Percentiles rank a stretch among this genome's conserved stretches.
Conservation (phyloP, 257 asterid species). For the Jacaranda copaia region DNA sequence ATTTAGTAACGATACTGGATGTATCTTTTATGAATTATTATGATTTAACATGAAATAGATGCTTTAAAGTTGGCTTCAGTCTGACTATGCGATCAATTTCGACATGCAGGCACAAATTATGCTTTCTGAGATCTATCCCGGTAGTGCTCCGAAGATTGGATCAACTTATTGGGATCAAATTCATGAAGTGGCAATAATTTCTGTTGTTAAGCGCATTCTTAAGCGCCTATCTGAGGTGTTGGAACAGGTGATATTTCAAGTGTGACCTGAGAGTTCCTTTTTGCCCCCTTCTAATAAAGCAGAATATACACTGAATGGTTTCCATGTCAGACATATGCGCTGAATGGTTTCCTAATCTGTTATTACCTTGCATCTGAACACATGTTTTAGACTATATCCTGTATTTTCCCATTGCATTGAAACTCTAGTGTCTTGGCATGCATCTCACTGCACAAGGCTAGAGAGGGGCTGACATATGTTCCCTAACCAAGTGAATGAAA, state of each 20-base stretch:
- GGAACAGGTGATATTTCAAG: conserved; percentile 71
- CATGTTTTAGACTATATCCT: conserved; percentile 30
- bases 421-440: conserved; percentile 29
- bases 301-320: no score
- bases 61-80: conserved; percentile 17
- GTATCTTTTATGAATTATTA: conserved; percentile 7
- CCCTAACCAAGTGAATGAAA: conserved; percentile 14
- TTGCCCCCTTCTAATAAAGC: neutral
- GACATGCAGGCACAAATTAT: conserved; percentile 82
- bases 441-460: conserved; percentile 26
- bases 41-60: conserved; percentile 32
- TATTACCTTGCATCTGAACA: conserved; percentile 15
- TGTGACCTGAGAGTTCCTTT: conserved; percentile 8
- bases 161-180: conserved; percentile 97
- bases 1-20: conserved; percentile 12
- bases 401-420: conserved; percentile 7
- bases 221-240: conserved; percentile 73
- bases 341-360: conserved; percentile 21
- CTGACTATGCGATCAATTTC: conserved; percentile 39
- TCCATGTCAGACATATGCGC: neutral
- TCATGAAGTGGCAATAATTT: conserved; percentile 78
- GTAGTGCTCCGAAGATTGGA: conserved; percentile 83
- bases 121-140: conserved; percentile 97
- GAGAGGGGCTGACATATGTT: neutral
- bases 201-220: conserved; percentile 82